These are phyloP conservation scores for Davidsoniella neocaledoniae DNA, from an alignment of 2,329 filamentous ascomycete species.

Conservation along the genomic window DNA sequence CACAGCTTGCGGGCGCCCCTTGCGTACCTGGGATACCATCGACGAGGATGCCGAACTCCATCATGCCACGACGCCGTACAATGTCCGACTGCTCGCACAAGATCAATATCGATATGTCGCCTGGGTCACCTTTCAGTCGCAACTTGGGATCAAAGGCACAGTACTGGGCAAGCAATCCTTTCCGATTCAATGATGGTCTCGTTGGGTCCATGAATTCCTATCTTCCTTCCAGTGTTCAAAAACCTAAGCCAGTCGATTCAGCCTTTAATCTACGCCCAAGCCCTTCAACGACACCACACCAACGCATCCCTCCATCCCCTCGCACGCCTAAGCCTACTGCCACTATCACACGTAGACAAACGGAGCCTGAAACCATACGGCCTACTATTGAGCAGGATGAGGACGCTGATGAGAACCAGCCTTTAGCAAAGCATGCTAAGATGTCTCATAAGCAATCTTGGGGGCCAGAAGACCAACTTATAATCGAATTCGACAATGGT, in stretches of 20 bases:
- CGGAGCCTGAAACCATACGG: background rate
- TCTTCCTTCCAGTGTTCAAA: background rate
- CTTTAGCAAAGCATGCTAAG: background rate
- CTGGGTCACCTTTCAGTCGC: background rate
- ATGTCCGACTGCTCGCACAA: background rate
- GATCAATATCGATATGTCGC: constrained; percentile 2
- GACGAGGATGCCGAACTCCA: background rate
- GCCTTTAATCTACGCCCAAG: constrained; percentile 5
- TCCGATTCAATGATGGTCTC: constrained; percentile 10
- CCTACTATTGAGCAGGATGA: constrained; percentile 8
- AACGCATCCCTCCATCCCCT: no score
- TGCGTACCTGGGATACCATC: no score
- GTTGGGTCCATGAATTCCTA: constrained; percentile 3
- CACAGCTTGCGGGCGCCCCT: no score
- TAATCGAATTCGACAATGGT: constrained; percentile 6
- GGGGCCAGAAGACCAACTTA: constrained; percentile 11
- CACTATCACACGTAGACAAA: no score
- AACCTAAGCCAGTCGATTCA: background rate
- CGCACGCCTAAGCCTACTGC: no score
- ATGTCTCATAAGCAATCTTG: constrained; percentile 1
- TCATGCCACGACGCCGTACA: background rate
- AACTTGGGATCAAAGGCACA: background rate
- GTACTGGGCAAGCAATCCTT: constrained; percentile 9
- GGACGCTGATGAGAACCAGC: constrained; percentile 1
- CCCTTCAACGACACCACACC: no score